Evolutionary conservation across 139 green algal genomes (phyloP).

Genomic region (Chlorella sp.): DNA sequence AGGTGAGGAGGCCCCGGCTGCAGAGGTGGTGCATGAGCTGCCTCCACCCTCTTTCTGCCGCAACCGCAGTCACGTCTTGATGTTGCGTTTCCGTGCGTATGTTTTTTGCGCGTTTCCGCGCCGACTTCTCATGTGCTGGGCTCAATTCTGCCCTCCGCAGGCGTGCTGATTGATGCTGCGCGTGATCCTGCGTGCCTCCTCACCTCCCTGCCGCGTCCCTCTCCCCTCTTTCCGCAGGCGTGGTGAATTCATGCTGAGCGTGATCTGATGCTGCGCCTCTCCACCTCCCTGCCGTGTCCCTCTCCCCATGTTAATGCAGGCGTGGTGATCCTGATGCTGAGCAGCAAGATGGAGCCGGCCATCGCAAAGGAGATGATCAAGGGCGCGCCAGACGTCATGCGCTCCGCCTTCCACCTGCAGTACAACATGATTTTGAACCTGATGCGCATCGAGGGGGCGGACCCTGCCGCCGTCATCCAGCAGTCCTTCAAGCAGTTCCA

Average conservation of each 20-base stretch:
- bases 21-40: no score
- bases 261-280: neutral
- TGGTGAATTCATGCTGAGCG: neutral
- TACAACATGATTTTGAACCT: constrained; percentile 84
- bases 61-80: no score
- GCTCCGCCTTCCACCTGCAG: constrained; percentile 63
- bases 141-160: no score
- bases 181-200: neutral
- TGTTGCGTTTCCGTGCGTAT: no score
- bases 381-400: constrained; percentile 67
- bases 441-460: constrained; percentile 43
- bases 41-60: no score
- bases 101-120: no score
- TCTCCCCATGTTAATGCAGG: no score
- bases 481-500: neutral
- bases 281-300: neutral
- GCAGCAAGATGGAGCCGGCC: constrained; percentile 71
- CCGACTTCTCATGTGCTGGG: no score
- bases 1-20: no score
- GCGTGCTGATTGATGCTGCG: no score
- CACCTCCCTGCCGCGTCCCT: neutral
- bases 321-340: constrained; percentile 84
- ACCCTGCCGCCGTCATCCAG: constrained; percentile 44
- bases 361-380: constrained; percentile 73
- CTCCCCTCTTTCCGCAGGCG: neutral